A percentile compares a stretch with the other conserved stretches of the same genome.
These are phyloP conservation scores for Tuber brumale DNA, from an alignment of 495 filamentous ascomycete species.

Conservation along the genomic window DNA sequence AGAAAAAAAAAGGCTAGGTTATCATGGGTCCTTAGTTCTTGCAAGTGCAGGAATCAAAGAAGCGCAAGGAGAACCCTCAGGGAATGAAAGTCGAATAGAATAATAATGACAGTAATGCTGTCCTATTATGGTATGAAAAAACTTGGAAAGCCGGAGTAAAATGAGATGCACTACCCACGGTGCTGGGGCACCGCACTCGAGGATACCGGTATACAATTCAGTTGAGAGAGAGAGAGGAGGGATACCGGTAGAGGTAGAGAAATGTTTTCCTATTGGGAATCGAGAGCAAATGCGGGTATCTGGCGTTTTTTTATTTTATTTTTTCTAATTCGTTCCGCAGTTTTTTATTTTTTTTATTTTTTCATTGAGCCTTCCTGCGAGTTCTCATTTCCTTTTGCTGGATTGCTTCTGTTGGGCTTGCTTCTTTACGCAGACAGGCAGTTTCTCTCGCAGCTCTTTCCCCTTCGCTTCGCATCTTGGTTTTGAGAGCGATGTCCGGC, in stretches of 20 bases:
- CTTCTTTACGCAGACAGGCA: neutral
- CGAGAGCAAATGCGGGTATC: conserved; percentile 30
- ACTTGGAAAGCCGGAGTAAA: conserved; percentile 3
- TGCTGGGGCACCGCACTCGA: neutral
- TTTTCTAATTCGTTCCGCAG: conserved; percentile 14
- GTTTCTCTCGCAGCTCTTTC: conserved; percentile 12
- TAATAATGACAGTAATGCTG: neutral
- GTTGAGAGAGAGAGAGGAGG: neutral
- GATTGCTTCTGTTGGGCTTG: conserved; percentile 11
- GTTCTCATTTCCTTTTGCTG: conserved; percentile 2
- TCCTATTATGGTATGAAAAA: neutral
- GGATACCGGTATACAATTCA: neutral
- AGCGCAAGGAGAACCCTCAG: neutral
- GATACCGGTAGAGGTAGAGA: neutral
- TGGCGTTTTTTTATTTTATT: conserved; percentile 34
- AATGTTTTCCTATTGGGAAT: conserved; percentile 32
- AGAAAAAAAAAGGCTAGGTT: neutral
- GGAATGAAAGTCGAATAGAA: neutral
- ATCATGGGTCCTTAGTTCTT: neutral
- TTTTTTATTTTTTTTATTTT: conserved; percentile 6
- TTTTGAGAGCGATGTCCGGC: conserved; percentile 12
- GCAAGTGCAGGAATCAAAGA: neutral
- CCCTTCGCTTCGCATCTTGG: conserved; percentile 9
- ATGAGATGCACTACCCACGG: neutral
- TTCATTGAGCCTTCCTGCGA: neutral